phyloP scores from a whole-genome alignment of 306 rosid species.

The Vigna hirtella region DNA sequence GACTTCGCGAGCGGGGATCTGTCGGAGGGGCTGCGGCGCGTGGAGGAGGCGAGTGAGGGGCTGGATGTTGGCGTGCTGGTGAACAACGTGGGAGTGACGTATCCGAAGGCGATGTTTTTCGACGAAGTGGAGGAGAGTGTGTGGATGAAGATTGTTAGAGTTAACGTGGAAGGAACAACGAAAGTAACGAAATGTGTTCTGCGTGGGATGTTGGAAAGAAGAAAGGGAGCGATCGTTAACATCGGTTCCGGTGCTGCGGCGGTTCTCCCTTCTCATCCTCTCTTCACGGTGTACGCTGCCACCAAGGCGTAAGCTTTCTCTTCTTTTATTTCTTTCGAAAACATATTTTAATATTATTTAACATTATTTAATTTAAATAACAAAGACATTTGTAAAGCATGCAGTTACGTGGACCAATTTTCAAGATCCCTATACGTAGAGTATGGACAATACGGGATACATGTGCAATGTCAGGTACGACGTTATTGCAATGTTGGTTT shows the following conservation, averaged over 20 bases:
- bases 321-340: no score
- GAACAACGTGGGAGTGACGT: constrained; percentile 76
- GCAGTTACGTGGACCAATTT: constrained; percentile 70
- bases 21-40: constrained; percentile 21
- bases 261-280: constrained; percentile 87
- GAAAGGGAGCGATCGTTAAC: constrained; percentile 73
- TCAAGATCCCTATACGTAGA: constrained; percentile 71
- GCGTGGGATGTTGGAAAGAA: constrained; percentile 59
- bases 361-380: no score
- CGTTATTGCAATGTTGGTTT: no score
- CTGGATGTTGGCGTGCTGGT: constrained; percentile 62
- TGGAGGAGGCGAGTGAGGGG: constrained; percentile 49
- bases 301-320: constrained; percentile 73
- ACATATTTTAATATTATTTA: no score
- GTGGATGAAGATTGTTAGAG: constrained; percentile 72
- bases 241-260: constrained; percentile 77
- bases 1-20: constrained; percentile 62
- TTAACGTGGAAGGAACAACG: constrained; percentile 70
- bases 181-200: constrained; percentile 61
- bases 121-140: constrained; percentile 67
- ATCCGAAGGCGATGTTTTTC: constrained; percentile 64
- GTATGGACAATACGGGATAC: constrained; percentile 63
- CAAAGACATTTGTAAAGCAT: background rate
- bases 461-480: constrained; percentile 83
- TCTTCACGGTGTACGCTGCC: constrained; percentile 76